Evolutionary conservation across 495 filamentous ascomycete species (phyloP), one percentile per base, ranked within the genome.

Genomic region (Sphaerosporella brunnea): DNA sequence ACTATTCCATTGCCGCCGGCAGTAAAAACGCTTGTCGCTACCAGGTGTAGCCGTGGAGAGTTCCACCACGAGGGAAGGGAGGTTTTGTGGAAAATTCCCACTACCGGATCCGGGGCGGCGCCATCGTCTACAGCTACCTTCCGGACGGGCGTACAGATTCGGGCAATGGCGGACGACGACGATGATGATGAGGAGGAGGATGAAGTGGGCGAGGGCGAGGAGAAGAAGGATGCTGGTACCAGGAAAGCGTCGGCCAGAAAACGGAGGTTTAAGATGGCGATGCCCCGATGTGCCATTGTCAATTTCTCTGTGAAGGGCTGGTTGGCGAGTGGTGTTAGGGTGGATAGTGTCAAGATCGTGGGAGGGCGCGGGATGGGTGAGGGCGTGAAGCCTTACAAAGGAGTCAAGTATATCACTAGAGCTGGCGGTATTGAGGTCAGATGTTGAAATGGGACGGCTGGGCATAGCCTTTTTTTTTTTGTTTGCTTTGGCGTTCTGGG

Each of bases 371-470:
- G 90, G 2, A 51, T 99, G 9, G 86, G 84, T 0, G 83, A 93
- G 54, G 75, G 79, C 9, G 74, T 96, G 36, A 87, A 83, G 63
- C 90, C 92, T 34, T 99, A 93, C 63, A 99, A 96, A 67, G 92
- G 90, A 10, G 90, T 96, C 38, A 99, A 96, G 65, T 99, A 99
- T 64, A 62, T 96, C 48, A 93, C 85, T 53, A 94, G 85, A 64
- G 77, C 74, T 52, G 75, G 74, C 36, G 92, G 92, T 2, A 71
- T 99, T 34, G 90, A 96, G 65, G 71, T 79, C 52, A 65, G 80
- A 53, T 82, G 79, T 64, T 82, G 11, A 43, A n/a, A n/a, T n/a
- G n/a, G n/a, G n/a, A n/a, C n/a, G n/a, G n/a, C n/a, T n/a, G n/a
- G n/a, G n/a, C n/a, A n/a, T n/a, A n/a, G n/a, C n/a, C n/a, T n/a